These are phyloP conservation scores for Tuber umbilicatum DNA, from an alignment of 495 filamentous ascomycete species.

Conservation along the genomic window DNA sequence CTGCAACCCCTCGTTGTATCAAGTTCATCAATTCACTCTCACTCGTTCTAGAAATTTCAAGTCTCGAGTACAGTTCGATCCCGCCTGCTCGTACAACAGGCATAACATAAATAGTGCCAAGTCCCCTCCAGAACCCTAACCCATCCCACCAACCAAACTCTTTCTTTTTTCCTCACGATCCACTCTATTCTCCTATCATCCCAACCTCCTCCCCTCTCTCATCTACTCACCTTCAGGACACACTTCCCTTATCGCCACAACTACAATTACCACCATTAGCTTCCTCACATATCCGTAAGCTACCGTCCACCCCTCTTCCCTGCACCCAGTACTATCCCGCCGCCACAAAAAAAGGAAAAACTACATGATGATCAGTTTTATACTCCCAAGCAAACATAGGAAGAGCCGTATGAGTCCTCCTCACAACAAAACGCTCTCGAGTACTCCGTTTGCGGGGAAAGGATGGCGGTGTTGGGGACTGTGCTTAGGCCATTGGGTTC, in stretches of 20 bases:
- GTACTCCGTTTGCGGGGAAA: constrained; percentile 14
- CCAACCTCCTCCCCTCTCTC: not conserved
- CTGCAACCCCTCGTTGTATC: too few relatives aligned
- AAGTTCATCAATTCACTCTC: too few relatives aligned
- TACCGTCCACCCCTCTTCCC: not conserved
- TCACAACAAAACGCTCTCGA: constrained; percentile 16
- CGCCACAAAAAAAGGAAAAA: constrained; percentile 5
- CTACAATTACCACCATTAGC: not conserved
- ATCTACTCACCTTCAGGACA: not conserved
- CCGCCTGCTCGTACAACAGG: too few relatives aligned
- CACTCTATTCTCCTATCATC: not conserved
- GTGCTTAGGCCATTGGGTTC: constrained; percentile 43
- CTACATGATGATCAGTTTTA: constrained; percentile 41
- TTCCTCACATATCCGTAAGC: not conserved
- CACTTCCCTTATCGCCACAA: not conserved
- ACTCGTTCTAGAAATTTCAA: too few relatives aligned
- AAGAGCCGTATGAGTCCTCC: constrained; percentile 42
- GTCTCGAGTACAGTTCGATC: too few relatives aligned
- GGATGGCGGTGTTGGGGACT: constrained; percentile 27
- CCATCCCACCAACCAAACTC: not conserved
- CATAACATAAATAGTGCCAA: too few relatives aligned
- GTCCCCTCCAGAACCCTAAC: not conserved
- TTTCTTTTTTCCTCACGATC: not conserved
- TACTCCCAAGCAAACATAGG: constrained; percentile 41
- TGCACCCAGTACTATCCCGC: not conserved